Percentiles rank a stretch among this genome's conserved stretches.
phyloP scores from a whole-genome alignment of 2,329 filamentous ascomycete genomes.

The Trichoderma sp. region DNA sequence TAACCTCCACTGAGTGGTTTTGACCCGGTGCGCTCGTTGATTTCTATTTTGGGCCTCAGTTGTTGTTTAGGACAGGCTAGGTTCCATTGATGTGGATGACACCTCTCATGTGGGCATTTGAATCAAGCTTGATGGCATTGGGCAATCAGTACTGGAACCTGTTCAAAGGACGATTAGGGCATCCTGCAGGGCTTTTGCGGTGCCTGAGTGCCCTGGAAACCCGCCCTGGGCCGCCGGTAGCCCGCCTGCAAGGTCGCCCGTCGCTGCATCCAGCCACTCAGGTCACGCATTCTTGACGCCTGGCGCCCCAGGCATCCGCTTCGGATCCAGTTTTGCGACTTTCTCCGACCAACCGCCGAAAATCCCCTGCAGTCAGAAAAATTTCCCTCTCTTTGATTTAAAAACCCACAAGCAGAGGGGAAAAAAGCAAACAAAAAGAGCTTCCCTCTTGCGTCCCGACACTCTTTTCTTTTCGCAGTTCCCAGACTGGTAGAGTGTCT shows the following conservation, averaged over 20 bases:
- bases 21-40: too few species aligned
- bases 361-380: not conserved
- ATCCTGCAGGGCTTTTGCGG: not conserved
- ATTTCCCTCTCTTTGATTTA: slow-evolving; percentile 7
- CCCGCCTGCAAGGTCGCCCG: not conserved
- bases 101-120: not conserved
- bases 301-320: slow-evolving; percentile 34
- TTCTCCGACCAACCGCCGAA: slow-evolving; percentile 15
- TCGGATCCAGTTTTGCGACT: not conserved
- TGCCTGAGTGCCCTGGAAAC: slow-evolving; percentile 9
- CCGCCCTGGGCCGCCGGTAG: slow-evolving; percentile 11
- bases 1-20: too few species aligned
- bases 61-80: too few species aligned
- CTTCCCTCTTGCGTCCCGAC: not conserved
- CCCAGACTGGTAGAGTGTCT: slow-evolving; percentile 8
- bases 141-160: not conserved
- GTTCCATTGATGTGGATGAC: not conserved
- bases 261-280: slow-evolving; percentile 1
- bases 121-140: not conserved
- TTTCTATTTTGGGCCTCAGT: too few species aligned
- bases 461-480: not conserved
- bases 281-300: slow-evolving; percentile 26
- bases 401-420: not conserved
- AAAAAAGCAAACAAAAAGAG: not conserved
- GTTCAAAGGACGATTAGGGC: not conserved